Conservation (phyloP, 192 early-diverging fungal species). For the Chytriomyces sp. region DNA sequence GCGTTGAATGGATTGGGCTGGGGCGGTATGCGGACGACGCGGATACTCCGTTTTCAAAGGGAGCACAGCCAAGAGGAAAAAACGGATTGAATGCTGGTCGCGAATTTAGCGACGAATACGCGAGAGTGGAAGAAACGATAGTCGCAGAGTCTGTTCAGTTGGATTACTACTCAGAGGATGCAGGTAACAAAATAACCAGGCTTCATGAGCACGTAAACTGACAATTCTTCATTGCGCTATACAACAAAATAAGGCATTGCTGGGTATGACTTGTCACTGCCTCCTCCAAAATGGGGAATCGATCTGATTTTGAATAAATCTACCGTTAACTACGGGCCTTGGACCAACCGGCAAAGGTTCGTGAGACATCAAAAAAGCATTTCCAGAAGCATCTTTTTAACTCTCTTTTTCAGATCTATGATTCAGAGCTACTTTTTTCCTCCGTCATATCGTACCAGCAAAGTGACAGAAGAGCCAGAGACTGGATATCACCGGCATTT, state of each 20-base stretch:
- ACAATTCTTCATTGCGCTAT: not conserved
- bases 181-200: conserved; percentile 50
- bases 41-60: conserved; percentile 27
- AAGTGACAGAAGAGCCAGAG: conserved; percentile 50
- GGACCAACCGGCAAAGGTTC: conserved; percentile 78
- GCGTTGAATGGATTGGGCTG: conserved; percentile 63
- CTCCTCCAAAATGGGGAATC: conserved; percentile 74
- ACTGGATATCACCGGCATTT: conserved; percentile 65
- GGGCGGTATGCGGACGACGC: conserved; percentile 60
- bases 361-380: not conserved
- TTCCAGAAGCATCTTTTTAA: conserved; percentile 10
- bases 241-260: conserved; percentile 47
- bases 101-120: conserved; percentile 62
- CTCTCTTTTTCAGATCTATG: conserved; percentile 39
- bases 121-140: conserved; percentile 63
- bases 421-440: conserved; percentile 80
- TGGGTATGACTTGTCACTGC: conserved; percentile 6
- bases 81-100: not conserved
- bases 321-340: conserved; percentile 76
- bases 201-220: not conserved
- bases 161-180: conserved; percentile 69
- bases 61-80: not conserved
- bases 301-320: conserved; percentile 64
- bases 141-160: conserved; percentile 62
- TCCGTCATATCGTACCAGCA: conserved; percentile 59